Conservation (phyloP, 2,329 filamentous ascomycete genomes). For the Hortaea sp. region DNA sequence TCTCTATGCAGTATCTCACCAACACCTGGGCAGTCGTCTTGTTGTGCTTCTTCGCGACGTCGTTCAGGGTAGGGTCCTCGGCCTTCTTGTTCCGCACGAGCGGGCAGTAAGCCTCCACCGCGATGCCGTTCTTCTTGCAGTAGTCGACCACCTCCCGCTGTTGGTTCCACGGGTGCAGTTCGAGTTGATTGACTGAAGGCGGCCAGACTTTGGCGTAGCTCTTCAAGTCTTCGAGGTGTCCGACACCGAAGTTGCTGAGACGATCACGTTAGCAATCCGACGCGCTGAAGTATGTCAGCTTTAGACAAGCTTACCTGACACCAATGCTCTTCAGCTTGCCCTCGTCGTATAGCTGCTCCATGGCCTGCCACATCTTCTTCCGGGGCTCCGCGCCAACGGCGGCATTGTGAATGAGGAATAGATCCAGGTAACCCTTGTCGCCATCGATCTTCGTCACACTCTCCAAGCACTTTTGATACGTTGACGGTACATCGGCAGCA, state of each 20-base stretch:
- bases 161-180: conserved; percentile 66
- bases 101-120: conserved; percentile 55
- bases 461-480: conserved; percentile 48
- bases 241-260: conserved; percentile 50
- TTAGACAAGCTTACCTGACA: conserved; percentile 31
- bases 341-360: conserved; percentile 52
- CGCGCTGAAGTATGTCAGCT: neutral
- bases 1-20: conserved; percentile 73
- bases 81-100: conserved; percentile 62
- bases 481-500: conserved; percentile 44
- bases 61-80: conserved; percentile 54
- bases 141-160: conserved; percentile 50
- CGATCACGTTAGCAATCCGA: conserved; percentile 30
- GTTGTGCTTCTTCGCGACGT: conserved; percentile 59
- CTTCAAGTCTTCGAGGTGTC: conserved; percentile 60
- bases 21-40: conserved; percentile 69
- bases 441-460: conserved; percentile 54
- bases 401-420: conserved; percentile 61
- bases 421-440: conserved; percentile 54
- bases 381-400: conserved; percentile 45
- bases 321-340: conserved; percentile 57
- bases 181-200: conserved; percentile 64
- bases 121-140: conserved; percentile 48
- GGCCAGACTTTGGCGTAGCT: conserved; percentile 52
- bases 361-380: conserved; percentile 54